Evolutionary conservation across 2,329 filamentous ascomycete genomes (phyloP).

Genomic region (Talaromyces rugulosus): DNA sequence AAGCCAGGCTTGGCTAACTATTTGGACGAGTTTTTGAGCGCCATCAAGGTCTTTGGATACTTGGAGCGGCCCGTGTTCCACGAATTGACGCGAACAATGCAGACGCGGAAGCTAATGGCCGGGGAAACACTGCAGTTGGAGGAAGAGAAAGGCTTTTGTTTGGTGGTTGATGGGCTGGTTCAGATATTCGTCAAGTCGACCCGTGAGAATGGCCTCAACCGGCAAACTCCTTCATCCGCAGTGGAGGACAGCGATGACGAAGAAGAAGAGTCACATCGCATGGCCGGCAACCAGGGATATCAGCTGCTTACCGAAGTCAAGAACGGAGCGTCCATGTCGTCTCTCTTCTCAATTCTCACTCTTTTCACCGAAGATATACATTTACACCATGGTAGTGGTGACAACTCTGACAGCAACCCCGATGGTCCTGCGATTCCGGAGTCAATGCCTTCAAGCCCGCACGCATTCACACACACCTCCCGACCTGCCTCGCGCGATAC

Average conservation of each 20-base stretch:
- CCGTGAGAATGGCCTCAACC: conserved; percentile 37
- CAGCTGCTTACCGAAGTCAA: conserved; percentile 95
- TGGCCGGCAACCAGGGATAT: conserved; percentile 72
- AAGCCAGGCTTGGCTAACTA: conserved; percentile 95
- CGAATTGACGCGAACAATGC: conserved; percentile 95
- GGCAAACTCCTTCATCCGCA: conserved; percentile 38
- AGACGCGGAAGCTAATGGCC: conserved; percentile 91
- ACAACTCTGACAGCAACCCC: conserved; percentile 31
- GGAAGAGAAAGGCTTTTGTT: conserved; percentile 95
- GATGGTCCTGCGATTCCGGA: conserved; percentile 30
- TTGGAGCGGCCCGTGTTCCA: conserved; percentile 95
- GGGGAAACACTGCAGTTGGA: conserved; percentile 93
- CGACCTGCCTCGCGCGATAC: conserved; percentile 20
- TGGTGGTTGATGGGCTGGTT: conserved; percentile 92
- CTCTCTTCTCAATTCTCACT: conserved; percentile 92
- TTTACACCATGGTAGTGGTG: conserved; percentile 61
- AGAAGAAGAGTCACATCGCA: conserved; percentile 61
- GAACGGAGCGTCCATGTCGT: conserved; percentile 98
- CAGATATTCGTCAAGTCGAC: conserved; percentile 98
- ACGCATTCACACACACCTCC: conserved; percentile 25
- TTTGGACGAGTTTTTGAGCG: conserved; percentile 93
- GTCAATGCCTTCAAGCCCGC: conserved; percentile 38
- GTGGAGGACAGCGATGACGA: conserved; percentile 59
- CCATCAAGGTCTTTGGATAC: conserved; percentile 98
- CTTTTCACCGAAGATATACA: conserved; percentile 94